These are phyloP conservation scores for Candida tetrigidarum DNA, from an alignment of 1,139 yeast genomes.

Conservation along the genomic window DNA sequence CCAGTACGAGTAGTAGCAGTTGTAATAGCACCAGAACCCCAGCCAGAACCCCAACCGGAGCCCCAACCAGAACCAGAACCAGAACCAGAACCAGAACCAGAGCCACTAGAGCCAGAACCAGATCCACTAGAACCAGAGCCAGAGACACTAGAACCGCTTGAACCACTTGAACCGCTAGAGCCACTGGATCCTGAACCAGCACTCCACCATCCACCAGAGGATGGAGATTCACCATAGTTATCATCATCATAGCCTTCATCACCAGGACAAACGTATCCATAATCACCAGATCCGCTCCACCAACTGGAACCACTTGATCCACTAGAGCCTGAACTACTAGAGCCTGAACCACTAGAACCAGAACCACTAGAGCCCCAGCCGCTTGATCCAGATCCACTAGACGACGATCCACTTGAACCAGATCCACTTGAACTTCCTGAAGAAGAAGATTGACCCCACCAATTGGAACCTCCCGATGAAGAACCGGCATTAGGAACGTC, in stretches of 20 bases:
- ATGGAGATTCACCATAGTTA: too few relatives aligned
- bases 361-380: slow-evolving; percentile 6
- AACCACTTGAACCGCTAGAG: slow-evolving; percentile 11
- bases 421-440: slow-evolving; percentile 7
- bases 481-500: slow-evolving; percentile 7
- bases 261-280: slow-evolving; percentile 17
- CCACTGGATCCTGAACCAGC: slow-evolving; percentile 13
- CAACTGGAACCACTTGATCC: slow-evolving; percentile 3
- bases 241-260: slow-evolving; percentile 18
- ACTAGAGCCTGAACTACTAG: slow-evolving; percentile 2
- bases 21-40: slow-evolving; percentile 9
- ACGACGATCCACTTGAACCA: slow-evolving; percentile 9
- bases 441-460: slow-evolving; percentile 15
- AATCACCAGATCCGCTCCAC: slow-evolving; percentile 13
- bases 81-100: slow-evolving; percentile 9
- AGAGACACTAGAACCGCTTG: slow-evolving; percentile 5
- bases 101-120: slow-evolving; percentile 6
- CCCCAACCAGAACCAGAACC: slow-evolving; percentile 13
- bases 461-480: slow-evolving; percentile 8
- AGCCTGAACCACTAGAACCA: slow-evolving; percentile 10
- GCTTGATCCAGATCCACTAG: slow-evolving; percentile 7
- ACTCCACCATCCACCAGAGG: slow-evolving; percentile 6
- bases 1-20: background rate
- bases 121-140: slow-evolving; percentile 6
- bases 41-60: slow-evolving; percentile 13